Conservation (phyloP, 2,329 filamentous ascomycete genomes). For the Trichoderma sp. region DNA sequence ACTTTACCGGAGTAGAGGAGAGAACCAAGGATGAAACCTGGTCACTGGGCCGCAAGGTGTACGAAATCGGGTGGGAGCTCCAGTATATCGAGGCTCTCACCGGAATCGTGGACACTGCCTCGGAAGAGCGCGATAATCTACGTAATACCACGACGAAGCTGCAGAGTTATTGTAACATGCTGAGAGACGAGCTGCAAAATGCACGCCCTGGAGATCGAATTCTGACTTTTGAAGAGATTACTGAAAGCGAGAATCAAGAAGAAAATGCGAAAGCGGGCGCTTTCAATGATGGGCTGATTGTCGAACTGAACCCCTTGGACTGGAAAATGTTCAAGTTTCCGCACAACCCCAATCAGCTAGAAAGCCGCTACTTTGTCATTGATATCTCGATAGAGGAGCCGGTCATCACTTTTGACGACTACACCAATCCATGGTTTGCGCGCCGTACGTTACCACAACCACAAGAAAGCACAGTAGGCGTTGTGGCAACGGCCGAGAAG, state of each 20-base stretch:
- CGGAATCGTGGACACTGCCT: not conserved
- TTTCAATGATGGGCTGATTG: not conserved
- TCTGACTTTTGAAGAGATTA: conserved; percentile 8
- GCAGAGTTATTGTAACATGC: not conserved
- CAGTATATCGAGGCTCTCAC: not conserved
- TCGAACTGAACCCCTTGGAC: not conserved
- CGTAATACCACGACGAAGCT: not conserved
- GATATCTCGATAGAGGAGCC: conserved; percentile 21
- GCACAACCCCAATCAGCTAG: not conserved
- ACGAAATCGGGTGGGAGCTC: not conserved
- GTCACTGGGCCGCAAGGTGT: not conserved
- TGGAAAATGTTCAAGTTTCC: conserved; percentile 14
- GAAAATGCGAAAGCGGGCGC: not conserved
- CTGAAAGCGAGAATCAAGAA: not conserved
- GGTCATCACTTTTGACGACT: conserved; percentile 1
- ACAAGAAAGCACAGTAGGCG: not conserved
- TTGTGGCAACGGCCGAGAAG: not conserved
- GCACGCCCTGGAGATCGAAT: not conserved
- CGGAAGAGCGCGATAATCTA: not conserved
- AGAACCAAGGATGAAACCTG: not conserved
- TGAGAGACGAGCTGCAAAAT: conserved; percentile 1
- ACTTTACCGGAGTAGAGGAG: not conserved
- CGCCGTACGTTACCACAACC: not conserved
- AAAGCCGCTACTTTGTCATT: not conserved
- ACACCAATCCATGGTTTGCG: conserved; percentile 11